Base-by-base conservation (phyloP, 768 basidiomycete genomes). In the Tulasnella sp. region DNA sequence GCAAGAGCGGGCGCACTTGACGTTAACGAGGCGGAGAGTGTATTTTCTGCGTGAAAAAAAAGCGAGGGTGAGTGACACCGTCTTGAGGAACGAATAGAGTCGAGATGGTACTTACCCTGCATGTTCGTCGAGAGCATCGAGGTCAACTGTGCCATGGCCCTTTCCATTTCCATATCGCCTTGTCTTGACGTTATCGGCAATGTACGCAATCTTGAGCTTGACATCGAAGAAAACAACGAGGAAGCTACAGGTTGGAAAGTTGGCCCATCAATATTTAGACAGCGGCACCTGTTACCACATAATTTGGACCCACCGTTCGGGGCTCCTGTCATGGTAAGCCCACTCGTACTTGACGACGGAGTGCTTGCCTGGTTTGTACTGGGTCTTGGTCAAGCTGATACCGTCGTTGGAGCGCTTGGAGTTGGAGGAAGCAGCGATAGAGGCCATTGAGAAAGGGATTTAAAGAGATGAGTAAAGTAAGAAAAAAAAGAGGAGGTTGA, bases 391-490 rank as follows among this genome's bases (percentile, higher is more conserved):
- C 52, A 52, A 52, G 52, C 52, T 52, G 52, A 52, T 52, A n/a
- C 52, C 52, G 52, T 52, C 52, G n/a, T 52, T 52, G 52, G 24
- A n/a, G 52, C 52, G 52, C 9, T n/a, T 52, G 52, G 8, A 52
- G 52, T 3, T 52, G 24, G 52, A 52, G 12, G 52, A 52, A 52
- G 52, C 24, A n/a, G n/a, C 24, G n/a, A 52, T 2, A 24, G 52
- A 52, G 52, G 52, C 52, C 52, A 52, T 52, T 52, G 52, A n/a
- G n/a, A 18, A 16, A 3, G 52, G n/a, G 52, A 12, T 52, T 1
- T 73, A 73, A 38, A n/a, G 40, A 40, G 74, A 52, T 36, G 74
- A 74, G 46, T 52, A 48, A 39, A 42, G n/a, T 78, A 71, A 73
- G 42, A 44, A 44, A 3, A 4, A 14, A 77, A 79, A 36, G 79